Evolutionary conservation across 192 early-diverging fungal species (phyloP).

Genomic region (Funneliformis mosseae): DNA sequence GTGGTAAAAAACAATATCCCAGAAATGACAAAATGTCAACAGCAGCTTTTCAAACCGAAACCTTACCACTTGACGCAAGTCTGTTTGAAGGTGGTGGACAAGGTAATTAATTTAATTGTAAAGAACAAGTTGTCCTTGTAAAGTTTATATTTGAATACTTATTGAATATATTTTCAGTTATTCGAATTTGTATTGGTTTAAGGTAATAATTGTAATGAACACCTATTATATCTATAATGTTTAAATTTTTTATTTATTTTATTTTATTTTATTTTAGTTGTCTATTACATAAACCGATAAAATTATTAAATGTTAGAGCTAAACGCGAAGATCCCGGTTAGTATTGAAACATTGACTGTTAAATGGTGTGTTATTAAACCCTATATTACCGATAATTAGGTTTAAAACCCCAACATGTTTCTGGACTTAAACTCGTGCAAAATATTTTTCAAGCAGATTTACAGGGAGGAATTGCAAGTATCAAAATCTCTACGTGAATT

Average conservation of each 20-base stretch:
- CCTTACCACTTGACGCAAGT: background rate
- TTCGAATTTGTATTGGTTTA: slow-evolving; percentile 13
- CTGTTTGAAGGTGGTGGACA: slow-evolving; percentile 20
- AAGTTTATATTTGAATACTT: background rate
- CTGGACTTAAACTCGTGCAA: slow-evolving; percentile 38
- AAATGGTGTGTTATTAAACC: background rate
- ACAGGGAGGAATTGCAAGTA: slow-evolving; percentile 28
- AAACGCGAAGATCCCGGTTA: slow-evolving; percentile 31
- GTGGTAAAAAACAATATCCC: too few species aligned
- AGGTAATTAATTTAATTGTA: background rate
- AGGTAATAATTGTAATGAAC: too few species aligned
- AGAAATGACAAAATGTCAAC: too few species aligned
- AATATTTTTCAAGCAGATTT: slow-evolving; percentile 35
- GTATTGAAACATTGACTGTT: background rate
- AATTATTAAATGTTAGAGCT: slow-evolving; percentile 30
- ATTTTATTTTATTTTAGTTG: slow-evolving; percentile 4
- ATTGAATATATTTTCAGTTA: background rate
- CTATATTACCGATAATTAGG: slow-evolving; percentile 14
- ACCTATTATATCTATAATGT: background rate
- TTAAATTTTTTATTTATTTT: background rate
- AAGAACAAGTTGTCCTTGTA: background rate
- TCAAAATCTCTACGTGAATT: background rate
- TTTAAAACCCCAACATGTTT: slow-evolving; percentile 45
- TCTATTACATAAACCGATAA: slow-evolving; percentile 26
- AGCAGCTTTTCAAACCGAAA: background rate